A percentile compares a stretch with the other conserved stretches of the same genome.
Evolutionary conservation across 768 basidiomycete genomes (phyloP).

Genomic region (Obba rivulosa): DNA sequence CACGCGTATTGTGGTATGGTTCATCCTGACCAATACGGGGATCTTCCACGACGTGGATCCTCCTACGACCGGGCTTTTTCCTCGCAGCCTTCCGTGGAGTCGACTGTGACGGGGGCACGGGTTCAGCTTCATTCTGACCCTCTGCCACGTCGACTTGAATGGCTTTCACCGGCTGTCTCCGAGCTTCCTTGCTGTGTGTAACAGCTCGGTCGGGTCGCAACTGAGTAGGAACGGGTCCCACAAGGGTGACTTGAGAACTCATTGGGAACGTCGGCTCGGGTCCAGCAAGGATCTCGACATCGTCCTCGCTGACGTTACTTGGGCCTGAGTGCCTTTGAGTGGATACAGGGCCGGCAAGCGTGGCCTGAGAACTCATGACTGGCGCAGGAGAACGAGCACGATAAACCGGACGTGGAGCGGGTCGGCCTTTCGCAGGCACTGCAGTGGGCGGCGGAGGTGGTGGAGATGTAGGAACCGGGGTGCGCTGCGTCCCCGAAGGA

Average conservation of each 20-base stretch:
- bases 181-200: background rate
- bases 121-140: too few species aligned
- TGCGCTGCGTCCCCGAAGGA: constrained; percentile 12
- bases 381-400: background rate
- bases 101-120: background rate
- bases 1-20: too few species aligned
- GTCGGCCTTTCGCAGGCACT: background rate
- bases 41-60: too few species aligned
- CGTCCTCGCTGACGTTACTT: background rate
- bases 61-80: background rate
- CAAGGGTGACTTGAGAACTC: constrained; percentile 13
- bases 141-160: too few species aligned
- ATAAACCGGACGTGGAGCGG: background rate
- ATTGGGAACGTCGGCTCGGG: background rate
- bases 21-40: too few species aligned
- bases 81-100: background rate
- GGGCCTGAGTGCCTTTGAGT: background rate
- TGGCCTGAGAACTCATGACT: constrained; percentile 5
- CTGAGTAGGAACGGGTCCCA: constrained; percentile 6
- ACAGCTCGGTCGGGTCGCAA: background rate
- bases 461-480: background rate
- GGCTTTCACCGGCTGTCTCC: background rate
- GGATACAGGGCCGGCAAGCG: constrained; percentile 1
- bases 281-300: background rate
- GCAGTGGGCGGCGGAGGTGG: too few species aligned